phyloP scores from a whole-genome alignment of 108 stramenopile genomes.

The Nannochloropsis salina region DNA sequence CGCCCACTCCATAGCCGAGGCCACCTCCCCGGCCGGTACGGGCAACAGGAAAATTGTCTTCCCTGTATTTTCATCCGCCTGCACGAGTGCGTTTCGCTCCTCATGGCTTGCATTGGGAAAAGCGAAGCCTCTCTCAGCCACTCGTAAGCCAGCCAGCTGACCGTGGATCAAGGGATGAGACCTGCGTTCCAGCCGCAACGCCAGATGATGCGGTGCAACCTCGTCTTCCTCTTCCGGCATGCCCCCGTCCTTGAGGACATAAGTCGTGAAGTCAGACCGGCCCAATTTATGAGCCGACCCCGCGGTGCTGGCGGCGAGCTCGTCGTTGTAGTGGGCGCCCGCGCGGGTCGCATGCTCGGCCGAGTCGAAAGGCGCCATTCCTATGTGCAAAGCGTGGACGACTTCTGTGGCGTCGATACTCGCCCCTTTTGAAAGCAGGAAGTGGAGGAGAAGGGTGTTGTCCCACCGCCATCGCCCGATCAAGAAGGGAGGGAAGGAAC shows the following conservation, averaged over 20 bases:
- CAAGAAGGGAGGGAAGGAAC: background rate
- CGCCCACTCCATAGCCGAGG: background rate
- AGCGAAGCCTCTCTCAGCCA: background rate
- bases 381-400: background rate
- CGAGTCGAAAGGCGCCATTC: background rate
- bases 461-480: background rate
- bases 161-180: background rate
- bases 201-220: background rate
- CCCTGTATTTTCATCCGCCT: background rate
- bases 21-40: background rate
- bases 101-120: background rate
- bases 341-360: background rate
- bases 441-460: background rate
- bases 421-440: background rate
- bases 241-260: background rate
- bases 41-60: background rate
- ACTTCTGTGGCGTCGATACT: slow-evolving; percentile 3
- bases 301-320: background rate
- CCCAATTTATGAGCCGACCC: background rate
- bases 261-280: background rate
- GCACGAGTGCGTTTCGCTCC: background rate
- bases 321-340: background rate
- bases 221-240: slow-evolving; percentile 11
- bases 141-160: background rate
- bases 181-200: background rate